Percentiles rank a stretch among this genome's conserved stretches.
Evolutionary conservation across 2,329 filamentous ascomycete species (phyloP).

Genomic region (Blastomyces gilchristii): DNA sequence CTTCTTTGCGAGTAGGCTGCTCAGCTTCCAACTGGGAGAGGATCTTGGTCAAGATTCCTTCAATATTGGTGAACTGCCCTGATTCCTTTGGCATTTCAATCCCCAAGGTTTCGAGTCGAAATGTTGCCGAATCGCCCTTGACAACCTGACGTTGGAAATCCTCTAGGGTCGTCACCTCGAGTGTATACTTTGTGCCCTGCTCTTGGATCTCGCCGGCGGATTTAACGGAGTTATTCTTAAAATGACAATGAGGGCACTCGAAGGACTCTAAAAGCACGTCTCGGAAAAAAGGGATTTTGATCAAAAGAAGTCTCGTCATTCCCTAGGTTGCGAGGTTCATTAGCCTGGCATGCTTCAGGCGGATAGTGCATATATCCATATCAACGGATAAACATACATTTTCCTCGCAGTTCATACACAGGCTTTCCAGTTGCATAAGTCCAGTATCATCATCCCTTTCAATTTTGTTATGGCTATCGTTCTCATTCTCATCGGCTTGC

Average conservation of each 20-base stretch:
- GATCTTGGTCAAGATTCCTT: constrained; percentile 71
- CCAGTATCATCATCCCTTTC: constrained; percentile 34
- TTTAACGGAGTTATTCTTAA: constrained; percentile 89
- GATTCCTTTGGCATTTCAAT: constrained; percentile 86
- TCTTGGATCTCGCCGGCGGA: constrained; percentile 86
- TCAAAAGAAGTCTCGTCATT: constrained; percentile 73
- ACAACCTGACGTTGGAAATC: constrained; percentile 83
- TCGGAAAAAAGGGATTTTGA: constrained; percentile 91
- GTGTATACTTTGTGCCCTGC: constrained; percentile 71
- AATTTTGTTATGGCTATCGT: constrained; percentile 14
- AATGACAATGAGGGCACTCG: constrained; percentile 75
- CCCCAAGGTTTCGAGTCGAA: constrained; percentile 84
- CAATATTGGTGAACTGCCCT: constrained; percentile 86
- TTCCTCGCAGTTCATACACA: constrained; percentile 78
- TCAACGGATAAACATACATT: constrained; percentile 44
- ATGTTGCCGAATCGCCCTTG: constrained; percentile 77
- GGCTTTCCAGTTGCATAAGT: constrained; percentile 49
- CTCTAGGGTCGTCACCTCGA: constrained; percentile 59
- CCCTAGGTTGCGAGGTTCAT: constrained; percentile 46
- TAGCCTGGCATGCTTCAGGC: background rate
- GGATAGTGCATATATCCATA: background rate
- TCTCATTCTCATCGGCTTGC: background rate
- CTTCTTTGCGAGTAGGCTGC: constrained; percentile 69
- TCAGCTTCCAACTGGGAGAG: constrained; percentile 70
- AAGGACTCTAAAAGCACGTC: constrained; percentile 98